Evolutionary conservation across 352 stramenopile genomes (phyloP).

Genomic region (Phytophthora ohioensis): DNA sequence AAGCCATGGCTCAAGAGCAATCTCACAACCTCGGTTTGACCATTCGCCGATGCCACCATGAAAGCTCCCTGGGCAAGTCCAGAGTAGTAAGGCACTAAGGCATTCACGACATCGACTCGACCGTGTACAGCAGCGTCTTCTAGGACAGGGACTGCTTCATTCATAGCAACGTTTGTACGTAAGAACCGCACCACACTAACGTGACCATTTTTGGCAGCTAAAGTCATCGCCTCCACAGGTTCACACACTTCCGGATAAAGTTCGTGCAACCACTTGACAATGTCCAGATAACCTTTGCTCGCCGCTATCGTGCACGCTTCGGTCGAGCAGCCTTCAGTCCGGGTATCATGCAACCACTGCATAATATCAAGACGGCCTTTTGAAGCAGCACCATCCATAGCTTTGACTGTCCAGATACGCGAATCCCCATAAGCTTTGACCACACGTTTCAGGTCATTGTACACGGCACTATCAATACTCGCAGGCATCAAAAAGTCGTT

Average conservation of each 20-base stretch:
- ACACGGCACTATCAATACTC: conserved; percentile 24
- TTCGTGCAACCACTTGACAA: conserved; percentile 28
- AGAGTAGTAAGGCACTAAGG: conserved; percentile 20
- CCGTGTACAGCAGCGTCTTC: conserved; percentile 14
- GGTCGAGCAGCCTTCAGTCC: conserved; percentile 13
- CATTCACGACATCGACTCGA: conserved; percentile 12
- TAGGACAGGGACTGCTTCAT: conserved; percentile 11
- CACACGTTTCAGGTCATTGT: conserved; percentile 18
- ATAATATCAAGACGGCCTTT: conserved; percentile 27
- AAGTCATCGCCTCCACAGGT: conserved; percentile 19
- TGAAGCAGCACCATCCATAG: conserved; percentile 24
- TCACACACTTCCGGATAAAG: conserved; percentile 4
- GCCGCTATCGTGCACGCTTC: conserved; percentile 5
- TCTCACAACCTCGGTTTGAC: conserved; percentile 12
- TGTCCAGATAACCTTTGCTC: not conserved
- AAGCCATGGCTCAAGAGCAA: conserved; percentile 14
- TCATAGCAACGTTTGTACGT: conserved; percentile 16
- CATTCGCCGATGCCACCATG: conserved; percentile 20
- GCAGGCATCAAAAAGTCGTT: conserved; percentile 19
- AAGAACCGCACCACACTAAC: conserved; percentile 16
- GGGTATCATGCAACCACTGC: conserved; percentile 14
- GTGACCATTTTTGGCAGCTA: conserved; percentile 12
- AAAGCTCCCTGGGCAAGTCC: conserved; percentile 24
- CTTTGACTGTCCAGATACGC: conserved; percentile 13
- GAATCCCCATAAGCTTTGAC: conserved; percentile 9